These are phyloP conservation scores for Aspergillus carlsbadensis DNA, from an alignment of 495 filamentous ascomycete species.

Conservation along the genomic window DNA sequence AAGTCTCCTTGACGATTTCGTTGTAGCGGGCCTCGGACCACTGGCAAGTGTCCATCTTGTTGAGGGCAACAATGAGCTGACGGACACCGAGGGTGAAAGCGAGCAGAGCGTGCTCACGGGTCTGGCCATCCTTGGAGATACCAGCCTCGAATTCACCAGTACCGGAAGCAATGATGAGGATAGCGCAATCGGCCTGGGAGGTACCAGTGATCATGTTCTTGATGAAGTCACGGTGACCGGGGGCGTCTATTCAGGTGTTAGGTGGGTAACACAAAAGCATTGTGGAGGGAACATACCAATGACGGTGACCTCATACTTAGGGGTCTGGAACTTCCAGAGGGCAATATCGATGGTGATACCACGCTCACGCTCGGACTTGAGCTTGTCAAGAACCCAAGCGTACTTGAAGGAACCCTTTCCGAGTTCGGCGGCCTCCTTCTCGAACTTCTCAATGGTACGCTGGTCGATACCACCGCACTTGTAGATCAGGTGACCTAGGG, in stretches of 20 bases:
- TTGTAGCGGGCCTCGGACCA: slow-evolving; percentile 96
- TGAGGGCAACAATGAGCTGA: slow-evolving; percentile 99
- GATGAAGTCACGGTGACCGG: slow-evolving; percentile 99
- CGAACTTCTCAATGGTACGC: slow-evolving; percentile 99
- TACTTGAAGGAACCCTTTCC: slow-evolving; percentile 99
- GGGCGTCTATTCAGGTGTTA: slow-evolving; percentile 69
- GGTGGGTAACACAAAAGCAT: slow-evolving; percentile 17
- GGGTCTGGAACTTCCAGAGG: slow-evolving; percentile 99
- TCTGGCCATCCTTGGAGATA: slow-evolving; percentile 99
- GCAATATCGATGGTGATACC: slow-evolving; percentile 99
- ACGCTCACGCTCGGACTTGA: slow-evolving; percentile 99
- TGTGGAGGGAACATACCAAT: slow-evolving; percentile 65
- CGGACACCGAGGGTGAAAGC: slow-evolving; percentile 99
- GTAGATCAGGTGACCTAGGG: slow-evolving; percentile 92
- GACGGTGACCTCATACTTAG: slow-evolving; percentile 98
- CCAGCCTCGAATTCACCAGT: slow-evolving; percentile 99
- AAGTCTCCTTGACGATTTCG: slow-evolving; percentile 99
- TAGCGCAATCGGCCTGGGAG: slow-evolving; percentile 98
- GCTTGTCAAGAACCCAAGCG: slow-evolving; percentile 99
- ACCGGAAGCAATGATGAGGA: slow-evolving; percentile 99
- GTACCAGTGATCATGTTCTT: slow-evolving; percentile 99
- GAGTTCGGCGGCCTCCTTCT: slow-evolving; percentile 99
- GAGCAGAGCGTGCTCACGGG: slow-evolving; percentile 99
- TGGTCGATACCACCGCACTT: slow-evolving; percentile 99
- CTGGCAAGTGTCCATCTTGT: slow-evolving; percentile 99